Evolutionary conservation across 148 eudicot species (phyloP), one percentile per base, ranked within the genome.

Genomic region (Nepenthes gracilis): DNA sequence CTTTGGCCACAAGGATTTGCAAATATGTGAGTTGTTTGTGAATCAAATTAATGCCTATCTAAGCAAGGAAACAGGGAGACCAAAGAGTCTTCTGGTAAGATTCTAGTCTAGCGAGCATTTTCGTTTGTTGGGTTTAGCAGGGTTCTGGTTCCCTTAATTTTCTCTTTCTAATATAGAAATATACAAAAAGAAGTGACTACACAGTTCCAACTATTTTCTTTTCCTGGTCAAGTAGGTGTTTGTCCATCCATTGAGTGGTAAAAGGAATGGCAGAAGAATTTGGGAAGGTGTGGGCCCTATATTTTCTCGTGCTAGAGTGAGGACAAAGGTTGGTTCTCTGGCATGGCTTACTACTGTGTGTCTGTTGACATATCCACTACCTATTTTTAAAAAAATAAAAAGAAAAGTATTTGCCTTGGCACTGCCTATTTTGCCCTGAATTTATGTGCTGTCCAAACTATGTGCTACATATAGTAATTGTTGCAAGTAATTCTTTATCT

Each of bases 231-330:
- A 54, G 67, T 70, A 93, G 99, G 92, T 93, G 53, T 86, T 88
- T 78, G 89, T 93, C 60, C 70, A 93, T 69, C 99, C 99, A 67
- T 68, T 71, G 72, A 86, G 99, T 75, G 99, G 99, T 35, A 86
- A 86, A 75, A 81, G 82, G 48, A 78, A 80, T 50, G 96, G 99
- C 62, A 73, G 74, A 61, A 74, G 71, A 60, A 81, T 69, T 43
- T 93, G 96, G 96, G 87, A 80, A 66, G 66, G 66, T 13, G 95
- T 93, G 66, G 83, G 89, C 76, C 95, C 95, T 34, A 71, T 89
- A 69, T 93, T 93, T 69, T 79, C 87, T 57, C 84, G 70, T 59
- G 96, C 99, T 32, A 77, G 84, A 73, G 86, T 93, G 64, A 86
- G 75, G 64, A 79, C 91, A 59, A 73, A 93, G 96, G 98, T 88